Evolutionary conservation across 352 stramenopile species (phyloP).

Genomic region (Phytophthora brassicae): DNA sequence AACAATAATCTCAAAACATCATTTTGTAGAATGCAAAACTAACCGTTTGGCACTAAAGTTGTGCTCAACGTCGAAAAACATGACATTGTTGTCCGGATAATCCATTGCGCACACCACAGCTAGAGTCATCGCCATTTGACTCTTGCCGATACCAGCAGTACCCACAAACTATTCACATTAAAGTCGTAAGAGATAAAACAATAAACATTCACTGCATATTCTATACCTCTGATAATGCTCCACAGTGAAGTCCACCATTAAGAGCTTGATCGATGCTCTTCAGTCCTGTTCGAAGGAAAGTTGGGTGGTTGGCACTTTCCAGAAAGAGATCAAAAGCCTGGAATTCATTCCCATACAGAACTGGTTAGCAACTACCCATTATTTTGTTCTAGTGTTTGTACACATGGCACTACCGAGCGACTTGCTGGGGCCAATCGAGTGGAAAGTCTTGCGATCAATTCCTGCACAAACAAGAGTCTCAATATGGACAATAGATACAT

Average conservation of each 20-base stretch:
- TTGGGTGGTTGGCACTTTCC: constrained; percentile 64
- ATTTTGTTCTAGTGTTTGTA: neutral
- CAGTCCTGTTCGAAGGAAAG: constrained; percentile 65
- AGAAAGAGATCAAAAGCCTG: constrained; percentile 84
- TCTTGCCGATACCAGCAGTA: constrained; percentile 74
- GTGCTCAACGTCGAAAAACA: constrained; percentile 76
- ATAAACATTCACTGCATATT: neutral
- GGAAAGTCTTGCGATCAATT: constrained; percentile 59
- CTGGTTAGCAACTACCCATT: neutral
- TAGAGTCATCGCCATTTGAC: constrained; percentile 74
- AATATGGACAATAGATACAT: constrained; percentile 9
- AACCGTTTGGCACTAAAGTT: constrained; percentile 77
- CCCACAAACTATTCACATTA: constrained; percentile 55
- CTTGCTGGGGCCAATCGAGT: constrained; percentile 49
- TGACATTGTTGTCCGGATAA: constrained; percentile 50
- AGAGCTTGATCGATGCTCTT: constrained; percentile 61
- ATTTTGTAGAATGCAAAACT: neutral
- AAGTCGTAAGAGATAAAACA: constrained; percentile 2
- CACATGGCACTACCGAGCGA: constrained; percentile 33
- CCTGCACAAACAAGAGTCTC: constrained; percentile 26
- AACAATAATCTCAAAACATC: neutral
- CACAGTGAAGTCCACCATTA: constrained; percentile 57
- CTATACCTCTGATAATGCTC: constrained; percentile 55
- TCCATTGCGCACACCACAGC: constrained; percentile 68
- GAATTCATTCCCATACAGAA: constrained; percentile 9